Evolutionary conservation across 768 basidiomycete genomes (phyloP), one percentile per base, ranked within the genome.

Genomic region (Coprinopsis marcescibilis): DNA sequence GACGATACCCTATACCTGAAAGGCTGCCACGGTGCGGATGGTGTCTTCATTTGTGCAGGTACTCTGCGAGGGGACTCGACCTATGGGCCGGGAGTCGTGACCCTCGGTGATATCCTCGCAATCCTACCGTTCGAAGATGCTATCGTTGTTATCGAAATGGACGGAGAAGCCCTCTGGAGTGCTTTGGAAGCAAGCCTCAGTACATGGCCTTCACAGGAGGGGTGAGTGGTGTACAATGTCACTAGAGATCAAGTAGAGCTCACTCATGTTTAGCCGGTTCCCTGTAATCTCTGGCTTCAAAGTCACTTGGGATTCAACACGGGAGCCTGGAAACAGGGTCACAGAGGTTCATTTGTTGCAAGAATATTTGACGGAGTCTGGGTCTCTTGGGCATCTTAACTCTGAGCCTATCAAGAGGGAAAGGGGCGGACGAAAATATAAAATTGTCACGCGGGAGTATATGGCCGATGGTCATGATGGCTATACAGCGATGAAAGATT

Each of bases 81-180:
- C 2, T 94, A 94, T 64, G 85, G 88, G 0, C 81, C 90, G 52
- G 87, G 92, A 0, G 60, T 74, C 24, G 68, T 96, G 43, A 92
- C 83, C 3, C 70, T 96, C 1, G 90, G 92, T 0, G 84, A 96
- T 59, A 84, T 94, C 45, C 58, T 93, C 30, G 92, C 93, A 59
- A 91, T 94, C 15, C 64, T 95, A 23, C 92, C 92, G 0, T 95
- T 92, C 50, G 84, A 87, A 46, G 92, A 95, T 55, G 83, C 90
- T 2, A 68, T 85, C 13, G 76, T 96, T 4, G 89, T 91, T 2
- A 55, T 92, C 10, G 84, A 92, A 60, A 61, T 95, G 13, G 81
- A 89, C 52, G 91, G 92, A 1, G 72, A 76, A 53, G 70, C 80
- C 0, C 73, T 95, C 35, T 93, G 89, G 88, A 81, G 80, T 33